These are phyloP conservation scores for Dactylellina haptotyla DNA, from an alignment of 2,329 filamentous ascomycete genomes.

Conservation along the genomic window DNA sequence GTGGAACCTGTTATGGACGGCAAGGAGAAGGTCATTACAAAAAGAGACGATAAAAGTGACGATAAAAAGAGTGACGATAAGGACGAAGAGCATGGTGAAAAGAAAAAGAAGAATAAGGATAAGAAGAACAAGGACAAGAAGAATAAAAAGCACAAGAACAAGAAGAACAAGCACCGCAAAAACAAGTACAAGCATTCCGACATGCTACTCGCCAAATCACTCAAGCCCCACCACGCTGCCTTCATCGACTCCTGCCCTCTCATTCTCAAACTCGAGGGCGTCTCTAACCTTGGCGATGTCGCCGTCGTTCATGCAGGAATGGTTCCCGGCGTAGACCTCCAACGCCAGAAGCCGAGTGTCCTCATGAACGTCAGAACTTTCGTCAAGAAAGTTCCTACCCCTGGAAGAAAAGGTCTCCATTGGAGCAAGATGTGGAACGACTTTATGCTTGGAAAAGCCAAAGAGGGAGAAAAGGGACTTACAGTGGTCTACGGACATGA, in stretches of 20 bases:
- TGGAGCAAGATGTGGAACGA: slow-evolving; percentile 71
- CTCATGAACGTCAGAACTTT: slow-evolving; percentile 94
- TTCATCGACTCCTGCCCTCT: slow-evolving; percentile 79
- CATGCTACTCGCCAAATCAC: slow-evolving; percentile 66
- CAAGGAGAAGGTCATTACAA: slow-evolving; percentile 55
- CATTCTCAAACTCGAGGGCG: slow-evolving; percentile 76
- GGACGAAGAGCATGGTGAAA: slow-evolving; percentile 16
- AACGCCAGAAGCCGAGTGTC: slow-evolving; percentile 73
- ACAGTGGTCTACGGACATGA: slow-evolving; percentile 92
- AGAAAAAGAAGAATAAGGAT: slow-evolving; percentile 29
- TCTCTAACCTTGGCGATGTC: slow-evolving; percentile 71
- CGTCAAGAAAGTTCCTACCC: slow-evolving; percentile 69
- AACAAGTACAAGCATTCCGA: slow-evolving; percentile 63
- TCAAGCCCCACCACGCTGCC: slow-evolving; percentile 70
- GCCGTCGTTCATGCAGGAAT: slow-evolving; percentile 87
- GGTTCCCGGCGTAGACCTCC: slow-evolving; percentile 76
- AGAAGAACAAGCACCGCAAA: slow-evolving; percentile 57
- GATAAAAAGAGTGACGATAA: slow-evolving; percentile 21
- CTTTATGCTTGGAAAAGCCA: slow-evolving; percentile 9
- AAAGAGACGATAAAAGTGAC: slow-evolving; percentile 57
- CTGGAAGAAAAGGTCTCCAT: slow-evolving; percentile 67
- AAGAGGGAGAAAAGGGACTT: slow-evolving; percentile 61
- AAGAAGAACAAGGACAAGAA: slow-evolving; percentile 38
- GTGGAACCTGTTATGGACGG: slow-evolving; percentile 33
- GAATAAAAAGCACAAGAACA: slow-evolving; percentile 25